A percentile compares a stretch with the other conserved stretches of the same genome.
Conservation (phyloP, 345 rosid species). For the Jatropha curcas region DNA sequence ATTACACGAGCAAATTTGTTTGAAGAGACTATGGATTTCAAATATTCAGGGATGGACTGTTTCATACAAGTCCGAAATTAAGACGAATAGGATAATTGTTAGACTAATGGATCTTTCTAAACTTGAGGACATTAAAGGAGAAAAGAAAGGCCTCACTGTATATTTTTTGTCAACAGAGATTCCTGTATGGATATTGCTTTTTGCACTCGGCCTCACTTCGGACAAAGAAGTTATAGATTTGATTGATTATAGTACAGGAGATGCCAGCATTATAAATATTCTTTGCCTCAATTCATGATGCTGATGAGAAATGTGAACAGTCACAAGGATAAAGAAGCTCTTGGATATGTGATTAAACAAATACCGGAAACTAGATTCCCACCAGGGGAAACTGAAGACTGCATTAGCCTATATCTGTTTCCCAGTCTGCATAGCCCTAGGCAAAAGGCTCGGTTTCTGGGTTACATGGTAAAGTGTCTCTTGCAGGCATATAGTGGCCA, state of each 20-base stretch:
- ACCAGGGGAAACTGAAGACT: slow-evolving; percentile 63
- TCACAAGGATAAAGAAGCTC: slow-evolving; percentile 41
- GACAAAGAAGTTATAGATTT: slow-evolving; percentile 68
- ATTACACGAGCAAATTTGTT: slow-evolving; percentile 83
- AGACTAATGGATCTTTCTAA: slow-evolving; percentile 48
- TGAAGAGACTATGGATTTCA: slow-evolving; percentile 79
- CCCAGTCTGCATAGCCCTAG: slow-evolving; percentile 54
- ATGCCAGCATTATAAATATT: slow-evolving; percentile 58
- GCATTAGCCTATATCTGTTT: slow-evolving; percentile 59
- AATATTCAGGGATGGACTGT: slow-evolving; percentile 63
- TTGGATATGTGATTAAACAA: slow-evolving; percentile 36
- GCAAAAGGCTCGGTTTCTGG: slow-evolving; percentile 83
- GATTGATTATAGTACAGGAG: slow-evolving; percentile 52
- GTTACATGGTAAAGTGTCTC: slow-evolving; percentile 88
- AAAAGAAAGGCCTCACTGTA: slow-evolving; percentile 64
- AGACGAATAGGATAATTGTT: slow-evolving; percentile 62
- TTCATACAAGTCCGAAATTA: slow-evolving; percentile 62
- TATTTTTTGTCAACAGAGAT: slow-evolving; percentile 75
- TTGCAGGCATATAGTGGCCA: slow-evolving; percentile 65
- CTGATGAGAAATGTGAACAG: slow-evolving; percentile 54
- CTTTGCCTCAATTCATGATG: slow-evolving; percentile 63
- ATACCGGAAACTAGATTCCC: slow-evolving; percentile 63
- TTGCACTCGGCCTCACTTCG: slow-evolving; percentile 74
- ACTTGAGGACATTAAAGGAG: slow-evolving; percentile 52
- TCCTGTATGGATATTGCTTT: slow-evolving; percentile 84